Evolutionary conservation across 345 rosid genomes (phyloP).

Genomic region (Populus deltoides): DNA sequence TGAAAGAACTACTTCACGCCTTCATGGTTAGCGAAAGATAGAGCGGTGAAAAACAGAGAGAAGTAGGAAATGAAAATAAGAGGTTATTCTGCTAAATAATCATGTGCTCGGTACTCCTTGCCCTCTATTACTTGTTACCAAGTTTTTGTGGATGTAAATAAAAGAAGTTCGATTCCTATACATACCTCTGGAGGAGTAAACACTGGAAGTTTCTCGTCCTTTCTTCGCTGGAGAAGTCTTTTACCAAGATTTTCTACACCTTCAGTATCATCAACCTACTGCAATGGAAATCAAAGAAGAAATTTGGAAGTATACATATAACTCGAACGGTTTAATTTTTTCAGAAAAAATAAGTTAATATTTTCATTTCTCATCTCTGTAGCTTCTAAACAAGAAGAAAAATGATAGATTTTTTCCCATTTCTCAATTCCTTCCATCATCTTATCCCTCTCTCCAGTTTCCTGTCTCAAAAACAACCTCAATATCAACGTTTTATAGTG

Average conservation of each 20-base stretch:
- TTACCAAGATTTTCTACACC: constrained; percentile 67
- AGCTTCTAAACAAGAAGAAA: neutral
- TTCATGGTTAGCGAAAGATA: neutral
- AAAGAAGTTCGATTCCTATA: neutral
- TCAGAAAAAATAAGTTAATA: too few species aligned
- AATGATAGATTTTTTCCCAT: neutral
- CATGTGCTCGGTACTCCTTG: too few species aligned
- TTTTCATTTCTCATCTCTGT: too few species aligned
- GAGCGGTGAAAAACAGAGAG: neutral
- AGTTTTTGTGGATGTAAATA: neutral
- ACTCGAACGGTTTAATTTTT: neutral
- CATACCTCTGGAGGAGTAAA: constrained; percentile 79
- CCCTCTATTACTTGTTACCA: too few species aligned
- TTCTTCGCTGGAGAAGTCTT: constrained; percentile 57
- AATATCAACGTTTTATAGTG: neutral
- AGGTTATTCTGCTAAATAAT: too few species aligned
- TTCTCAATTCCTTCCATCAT: neutral
- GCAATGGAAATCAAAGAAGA: constrained; percentile 18
- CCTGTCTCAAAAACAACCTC: neutral
- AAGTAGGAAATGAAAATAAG: too few species aligned
- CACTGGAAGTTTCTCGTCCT: constrained; percentile 54
- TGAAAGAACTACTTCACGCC: neutral
- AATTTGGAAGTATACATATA: neutral
- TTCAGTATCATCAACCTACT: constrained; percentile 90
- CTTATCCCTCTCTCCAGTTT: neutral